A percentile compares a stretch with the other conserved stretches of the same genome.
phyloP scores from a whole-genome alignment of 495 filamentous ascomycete genomes.

The Echria macrotheca region DNA sequence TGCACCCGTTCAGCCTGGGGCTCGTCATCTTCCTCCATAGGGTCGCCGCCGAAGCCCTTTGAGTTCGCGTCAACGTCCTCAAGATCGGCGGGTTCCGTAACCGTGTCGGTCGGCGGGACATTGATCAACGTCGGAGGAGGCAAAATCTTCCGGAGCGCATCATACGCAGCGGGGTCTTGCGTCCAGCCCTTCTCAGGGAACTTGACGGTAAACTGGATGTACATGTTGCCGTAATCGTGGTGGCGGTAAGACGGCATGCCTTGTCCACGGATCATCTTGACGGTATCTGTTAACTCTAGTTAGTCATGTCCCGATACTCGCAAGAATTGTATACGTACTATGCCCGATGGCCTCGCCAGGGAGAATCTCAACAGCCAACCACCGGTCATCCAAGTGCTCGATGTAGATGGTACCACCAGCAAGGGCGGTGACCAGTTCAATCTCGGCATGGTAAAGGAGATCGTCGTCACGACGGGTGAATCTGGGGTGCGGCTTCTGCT shows the following conservation, averaged over 20 bases:
- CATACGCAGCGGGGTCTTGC: conserved; percentile 47
- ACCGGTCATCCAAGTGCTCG: conserved; percentile 96
- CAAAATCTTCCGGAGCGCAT: conserved; percentile 72
- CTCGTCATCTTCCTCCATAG: conserved; percentile 80
- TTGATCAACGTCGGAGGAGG: conserved; percentile 59
- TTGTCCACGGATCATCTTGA: conserved; percentile 94
- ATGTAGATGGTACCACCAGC: conserved; percentile 83
- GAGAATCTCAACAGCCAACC: conserved; percentile 84
- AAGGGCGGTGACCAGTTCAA: conserved; percentile 92
- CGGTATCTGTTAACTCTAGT: conserved; percentile 52
- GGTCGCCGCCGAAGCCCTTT: conserved; percentile 57
- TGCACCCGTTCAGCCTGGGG: conserved; percentile 87
- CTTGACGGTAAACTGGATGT: conserved; percentile 95
- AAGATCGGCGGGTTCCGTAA: conserved; percentile 77
- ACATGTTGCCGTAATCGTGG: conserved; percentile 94
- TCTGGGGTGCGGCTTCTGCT: conserved; percentile 91
- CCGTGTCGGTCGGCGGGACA: conserved; percentile 68
- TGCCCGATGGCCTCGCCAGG: conserved; percentile 91
- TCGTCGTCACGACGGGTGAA: conserved; percentile 97
- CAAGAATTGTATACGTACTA: no score
- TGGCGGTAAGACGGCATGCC: conserved; percentile 97
- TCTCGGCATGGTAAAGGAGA: conserved; percentile 89
- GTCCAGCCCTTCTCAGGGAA: conserved; percentile 75
- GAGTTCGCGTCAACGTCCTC: conserved; percentile 71
- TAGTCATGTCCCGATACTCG: no score